Evolutionary conservation across 768 basidiomycete species (phyloP), one percentile per base, ranked within the genome.

Genomic region (Rubroboletus pulcherrimus): DNA sequence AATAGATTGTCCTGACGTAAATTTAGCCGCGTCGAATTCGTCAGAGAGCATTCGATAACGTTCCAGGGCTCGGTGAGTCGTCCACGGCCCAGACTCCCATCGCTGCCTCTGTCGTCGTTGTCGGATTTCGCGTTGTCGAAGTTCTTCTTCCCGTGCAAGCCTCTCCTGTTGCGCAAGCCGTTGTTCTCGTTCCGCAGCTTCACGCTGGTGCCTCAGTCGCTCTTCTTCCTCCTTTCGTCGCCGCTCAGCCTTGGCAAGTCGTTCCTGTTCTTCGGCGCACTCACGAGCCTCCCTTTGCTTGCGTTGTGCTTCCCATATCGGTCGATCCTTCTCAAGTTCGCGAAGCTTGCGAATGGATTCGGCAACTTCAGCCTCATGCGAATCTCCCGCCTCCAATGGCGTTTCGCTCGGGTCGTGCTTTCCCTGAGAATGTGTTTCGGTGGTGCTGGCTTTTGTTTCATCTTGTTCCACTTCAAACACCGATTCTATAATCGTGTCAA

Each of bases 261-360:
- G 65, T 19, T 73, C 71, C 55, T 79, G 75, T 58, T 78, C 74
- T 58, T 81, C 78, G 30, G 70, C 69, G 50, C 60, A 65, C 56
- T 83, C 81, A 24, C 63, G 73, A 47, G 69, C 69, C 53, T 71
- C 72, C 19, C 83, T 76, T 62, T 73, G 73, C 48, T 71, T 77
- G 10, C 80, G 81, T 35, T 75, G 74, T 58, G 74, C 77, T 62
- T 86, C 83, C 83, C 83, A 86, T 10, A 85, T 56, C 0, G 85
- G 85, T 19, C 77, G 66, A 67, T 87, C 85, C 43, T 72, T 74
- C 62, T 88, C 85, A 3, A 89, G 78, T 59, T 89, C 84, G 5
- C 81, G 83, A 38, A 87, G 74, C 63, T 87, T 89, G 40, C 81
- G 78, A 41, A 82, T 79, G 5, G 87, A 86, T 65, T 86, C 83